Evolutionary conservation across 768 basidiomycete genomes (phyloP), one percentile per base, ranked within the genome.

Genomic region (Suillus alpinus): DNA sequence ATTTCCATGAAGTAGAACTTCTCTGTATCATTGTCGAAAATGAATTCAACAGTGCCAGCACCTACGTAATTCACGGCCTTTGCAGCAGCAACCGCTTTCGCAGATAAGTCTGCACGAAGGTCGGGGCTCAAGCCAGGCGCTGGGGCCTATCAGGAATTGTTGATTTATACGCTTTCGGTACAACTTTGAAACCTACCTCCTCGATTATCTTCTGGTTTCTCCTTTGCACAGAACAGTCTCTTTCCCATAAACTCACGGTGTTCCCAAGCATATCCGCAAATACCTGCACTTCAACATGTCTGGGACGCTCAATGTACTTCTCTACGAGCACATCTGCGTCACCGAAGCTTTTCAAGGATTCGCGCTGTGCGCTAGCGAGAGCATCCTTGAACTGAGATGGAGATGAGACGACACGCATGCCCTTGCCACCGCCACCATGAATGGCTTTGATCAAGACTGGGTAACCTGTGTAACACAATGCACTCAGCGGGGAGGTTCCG

Each of bases 1-100:
- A 96, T 96, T 75, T 97, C 95, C 94, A 95, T 95, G 71, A 97
- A 97, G 69, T 88, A 97, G 73, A 96, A 96, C 61, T 85, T 81
- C 59, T 84, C 75, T 8, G 90, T 91, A 70, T 95, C 89, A 63
- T 93, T 95, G 71, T 98, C 95, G 65, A 96, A 94, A 64, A 98
- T 96, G 67, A 98, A 97, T 71, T 98, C 95, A n/a, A 95, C 92
- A 0, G 93, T 95, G 4, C 93, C 93, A 10, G 94, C 94, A 36
- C 94, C 94, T 36, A 92, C 87, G 68, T 98, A 98, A 61, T 88
- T 82, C 51, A 98, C 95, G 4, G 95, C 95, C 69, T 83, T 86
- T 6, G 95, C 94, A n/a, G 95, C 95, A 51, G 91, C 92, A 26
- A 95, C 83, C 3, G 95, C 95, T 74, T 95, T 96, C 39, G 82